Percentiles rank a stretch among this genome's conserved stretches.
Conservation (phyloP, 2,329 filamentous ascomycete species). For the Rhynchosporium graminicola region DNA sequence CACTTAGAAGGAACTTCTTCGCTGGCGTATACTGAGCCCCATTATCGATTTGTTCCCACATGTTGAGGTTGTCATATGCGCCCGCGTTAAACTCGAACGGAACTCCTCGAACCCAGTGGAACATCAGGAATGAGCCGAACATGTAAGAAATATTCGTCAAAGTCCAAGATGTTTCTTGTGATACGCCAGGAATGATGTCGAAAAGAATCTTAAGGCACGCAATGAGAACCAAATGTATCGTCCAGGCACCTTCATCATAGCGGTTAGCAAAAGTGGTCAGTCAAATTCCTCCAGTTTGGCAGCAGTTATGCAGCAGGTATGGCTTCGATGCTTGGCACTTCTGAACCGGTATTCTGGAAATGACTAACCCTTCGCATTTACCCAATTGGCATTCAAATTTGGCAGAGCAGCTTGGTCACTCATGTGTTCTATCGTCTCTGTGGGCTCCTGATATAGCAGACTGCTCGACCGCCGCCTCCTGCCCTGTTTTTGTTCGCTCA, state of each 20-base stretch:
- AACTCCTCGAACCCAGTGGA: slow-evolving; percentile 96
- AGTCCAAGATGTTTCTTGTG: slow-evolving; percentile 98
- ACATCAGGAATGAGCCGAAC: slow-evolving; percentile 99
- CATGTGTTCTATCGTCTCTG: slow-evolving; percentile 95
- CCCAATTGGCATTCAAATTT: slow-evolving; percentile 98
- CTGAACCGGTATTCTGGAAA: slow-evolving; percentile 1
- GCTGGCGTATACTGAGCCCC: slow-evolving; percentile 97
- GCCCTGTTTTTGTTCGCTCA: slow-evolving; percentile 65
- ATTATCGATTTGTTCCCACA: slow-evolving; percentile 99
- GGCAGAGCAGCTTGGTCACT: slow-evolving; percentile 93
- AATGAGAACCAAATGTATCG: slow-evolving; percentile 94
- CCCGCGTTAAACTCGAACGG: slow-evolving; percentile 99
- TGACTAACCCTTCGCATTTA: slow-evolving; percentile 91
- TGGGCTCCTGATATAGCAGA: slow-evolving; percentile 94
- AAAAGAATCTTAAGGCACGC: slow-evolving; percentile 91
- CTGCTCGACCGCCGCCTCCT: slow-evolving; percentile 95
- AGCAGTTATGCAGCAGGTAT: slow-evolving; percentile 3
- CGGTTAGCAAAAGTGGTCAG: slow-evolving; percentile 20
- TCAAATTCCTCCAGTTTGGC: neutral
- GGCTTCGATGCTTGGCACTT: slow-evolving; percentile 9
- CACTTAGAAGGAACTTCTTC: slow-evolving; percentile 95
- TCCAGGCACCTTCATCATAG: slow-evolving; percentile 78
- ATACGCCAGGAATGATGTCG: slow-evolving; percentile 93
- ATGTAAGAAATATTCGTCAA: slow-evolving; percentile 99
- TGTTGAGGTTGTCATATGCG: slow-evolving; percentile 98